Percentiles rank a stretch among this genome's conserved stretches.
Conservation (phyloP, 768 basidiomycete genomes). For the Mrakia frigida region DNA sequence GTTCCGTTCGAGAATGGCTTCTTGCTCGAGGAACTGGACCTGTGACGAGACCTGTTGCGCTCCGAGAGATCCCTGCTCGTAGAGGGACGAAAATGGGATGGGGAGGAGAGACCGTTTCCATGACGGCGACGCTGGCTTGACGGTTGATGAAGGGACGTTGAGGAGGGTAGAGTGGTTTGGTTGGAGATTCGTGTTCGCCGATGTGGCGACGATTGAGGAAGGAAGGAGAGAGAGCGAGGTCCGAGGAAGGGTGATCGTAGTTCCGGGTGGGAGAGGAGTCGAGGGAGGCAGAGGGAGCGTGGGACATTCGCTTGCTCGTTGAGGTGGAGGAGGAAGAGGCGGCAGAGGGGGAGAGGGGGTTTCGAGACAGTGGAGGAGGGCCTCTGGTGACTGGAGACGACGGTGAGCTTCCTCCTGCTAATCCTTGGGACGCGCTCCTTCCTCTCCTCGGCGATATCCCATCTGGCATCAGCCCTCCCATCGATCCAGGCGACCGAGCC, state of each 20-base stretch:
- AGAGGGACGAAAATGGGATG: not conserved
- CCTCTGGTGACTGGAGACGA: not conserved
- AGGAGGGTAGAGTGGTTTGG: conserved; percentile 22
- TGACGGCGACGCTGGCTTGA: conserved; percentile 55
- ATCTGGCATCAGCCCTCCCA: conserved; percentile 10
- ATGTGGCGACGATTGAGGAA: not conserved
- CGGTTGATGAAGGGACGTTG: conserved; percentile 49
- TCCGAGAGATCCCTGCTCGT: conserved; percentile 7
- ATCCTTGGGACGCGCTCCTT: not conserved
- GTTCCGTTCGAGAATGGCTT: conserved; percentile 1
- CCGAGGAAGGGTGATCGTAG: not conserved
- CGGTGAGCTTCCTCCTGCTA: not conserved
- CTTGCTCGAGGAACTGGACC: not conserved
- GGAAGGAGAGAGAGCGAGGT: conserved; percentile 2
- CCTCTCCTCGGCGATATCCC: not conserved
- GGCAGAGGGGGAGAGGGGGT: not conserved
- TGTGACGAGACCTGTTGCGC: conserved; percentile 20
- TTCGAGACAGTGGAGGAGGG: not conserved
- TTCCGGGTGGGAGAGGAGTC: conserved; percentile 14
- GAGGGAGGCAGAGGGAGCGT: conserved; percentile 12
- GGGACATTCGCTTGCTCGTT: not conserved
- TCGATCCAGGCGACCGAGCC: conserved; percentile 1
- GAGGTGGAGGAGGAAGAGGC: not conserved
- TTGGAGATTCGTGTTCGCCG: conserved; percentile 4
- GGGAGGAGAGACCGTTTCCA: conserved; percentile 47